A percentile compares a stretch with the other conserved stretches of the same genome.
Conservation (phyloP, 768 basidiomycete species). For the Sarcodon sp. region DNA sequence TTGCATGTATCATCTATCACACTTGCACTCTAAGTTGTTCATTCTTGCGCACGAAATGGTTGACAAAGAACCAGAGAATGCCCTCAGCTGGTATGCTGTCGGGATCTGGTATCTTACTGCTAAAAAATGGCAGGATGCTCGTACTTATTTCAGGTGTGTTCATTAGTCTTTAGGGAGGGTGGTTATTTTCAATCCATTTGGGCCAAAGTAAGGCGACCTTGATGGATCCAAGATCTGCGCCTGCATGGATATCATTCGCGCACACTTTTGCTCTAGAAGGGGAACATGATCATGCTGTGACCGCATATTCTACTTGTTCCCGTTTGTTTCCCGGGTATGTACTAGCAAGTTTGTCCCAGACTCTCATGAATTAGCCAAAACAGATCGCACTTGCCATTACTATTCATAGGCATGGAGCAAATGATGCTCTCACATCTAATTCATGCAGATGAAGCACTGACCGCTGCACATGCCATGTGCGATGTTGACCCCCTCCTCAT, state of each 20-base stretch:
- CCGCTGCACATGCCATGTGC: constrained; percentile 72
- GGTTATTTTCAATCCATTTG: not conserved
- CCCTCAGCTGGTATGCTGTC: constrained; percentile 96
- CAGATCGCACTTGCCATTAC: constrained; percentile 89
- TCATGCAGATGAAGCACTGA: constrained; percentile 81
- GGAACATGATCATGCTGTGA: constrained; percentile 97
- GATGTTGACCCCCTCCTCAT: constrained; percentile 79
- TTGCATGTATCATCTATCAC: constrained; percentile 93
- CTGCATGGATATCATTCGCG: constrained; percentile 96
- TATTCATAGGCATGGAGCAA: constrained; percentile 98
- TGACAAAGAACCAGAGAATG: constrained; percentile 84
- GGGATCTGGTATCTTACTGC: constrained; percentile 92
- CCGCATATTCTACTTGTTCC: constrained; percentile 94
- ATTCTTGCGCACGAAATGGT: constrained; percentile 95
- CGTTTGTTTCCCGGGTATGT: constrained; percentile 87
- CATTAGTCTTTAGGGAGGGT: not conserved
- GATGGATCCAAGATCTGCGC: constrained; percentile 92
- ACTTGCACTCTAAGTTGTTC: constrained; percentile 88
- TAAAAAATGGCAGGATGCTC: constrained; percentile 79
- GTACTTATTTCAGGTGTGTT: constrained; percentile 85
- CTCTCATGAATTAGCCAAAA: constrained; percentile 1
- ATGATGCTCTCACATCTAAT: constrained; percentile 74
- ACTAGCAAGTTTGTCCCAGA: not conserved
- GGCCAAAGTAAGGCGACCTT: constrained; percentile 77
- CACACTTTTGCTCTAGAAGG: constrained; percentile 96